Evolutionary conservation across 129 eudicot genomes (phyloP).

Genomic region (Dittrichia graveolens): DNA sequence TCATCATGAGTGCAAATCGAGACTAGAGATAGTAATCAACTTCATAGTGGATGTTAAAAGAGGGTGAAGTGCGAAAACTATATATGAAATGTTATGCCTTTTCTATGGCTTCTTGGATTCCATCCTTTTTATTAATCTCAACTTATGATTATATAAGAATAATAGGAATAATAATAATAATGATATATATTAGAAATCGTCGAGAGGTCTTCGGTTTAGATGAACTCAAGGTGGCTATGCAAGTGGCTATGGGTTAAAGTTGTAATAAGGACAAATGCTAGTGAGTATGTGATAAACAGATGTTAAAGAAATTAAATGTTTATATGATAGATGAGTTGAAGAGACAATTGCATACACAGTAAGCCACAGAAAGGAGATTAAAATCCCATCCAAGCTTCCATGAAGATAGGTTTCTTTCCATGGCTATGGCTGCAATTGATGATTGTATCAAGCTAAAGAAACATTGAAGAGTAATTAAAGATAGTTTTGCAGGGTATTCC

Average conservation of each 20-base stretch:
- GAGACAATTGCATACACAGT: conserved; percentile 50
- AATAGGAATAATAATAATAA: too few relatives aligned
- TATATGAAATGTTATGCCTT: too few relatives aligned
- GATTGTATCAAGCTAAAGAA: conserved; percentile 62
- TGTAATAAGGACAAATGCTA: too few relatives aligned
- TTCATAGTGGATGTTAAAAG: conserved; percentile 3
- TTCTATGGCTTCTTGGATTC: too few relatives aligned
- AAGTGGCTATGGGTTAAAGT: too few relatives aligned
- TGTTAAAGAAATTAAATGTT: background rate
- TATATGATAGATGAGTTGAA: background rate
- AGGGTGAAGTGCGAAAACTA: too few relatives aligned
- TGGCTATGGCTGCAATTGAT: conserved; percentile 43
- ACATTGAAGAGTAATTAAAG: conserved; percentile 57
- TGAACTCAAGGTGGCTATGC: too few relatives aligned
- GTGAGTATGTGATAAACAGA: background rate
- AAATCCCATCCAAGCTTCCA: conserved; percentile 72
- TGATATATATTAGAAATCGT: too few relatives aligned
- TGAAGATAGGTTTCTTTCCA: conserved; percentile 54
- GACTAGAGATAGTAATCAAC: conserved; percentile 16
- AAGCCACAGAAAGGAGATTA: conserved; percentile 54
- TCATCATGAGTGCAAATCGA: conserved; percentile 7
- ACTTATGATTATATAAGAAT: too few relatives aligned
- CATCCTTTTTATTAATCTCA: too few relatives aligned
- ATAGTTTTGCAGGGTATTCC: conserved; percentile 58
- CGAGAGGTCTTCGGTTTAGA: too few relatives aligned